Base-by-base conservation (phyloP, 2,329 filamentous ascomycete genomes). In the Penicillium concentricum region DNA sequence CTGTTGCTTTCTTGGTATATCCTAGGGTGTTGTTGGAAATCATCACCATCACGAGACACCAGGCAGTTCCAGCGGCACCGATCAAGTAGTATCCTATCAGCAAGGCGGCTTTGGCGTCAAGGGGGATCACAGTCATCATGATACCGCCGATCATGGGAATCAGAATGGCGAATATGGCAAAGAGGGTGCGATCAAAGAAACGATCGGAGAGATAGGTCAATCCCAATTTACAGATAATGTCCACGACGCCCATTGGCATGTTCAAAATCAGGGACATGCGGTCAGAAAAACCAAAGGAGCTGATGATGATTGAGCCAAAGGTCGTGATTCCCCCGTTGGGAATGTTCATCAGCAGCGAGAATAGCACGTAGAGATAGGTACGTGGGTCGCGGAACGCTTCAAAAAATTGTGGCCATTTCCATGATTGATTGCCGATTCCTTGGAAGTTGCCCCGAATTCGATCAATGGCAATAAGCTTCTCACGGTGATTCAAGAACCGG, bases 21-120 rank as follows among this genome's bases (percentile, higher is more conserved):
- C 67, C 67, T 12, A 67, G 57, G 0, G 63, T 65, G 51, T 69
- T 69, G 41, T 62, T 64, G 2, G 61, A 57, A 13, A 68, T 57
- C 20, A 58, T 53, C 28, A 60, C 57, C 26, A 57, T 56, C 5
- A 65, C 53, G 1, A 66, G 54, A 44, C 66, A 62, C 52, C 60
- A 58, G 5, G 51, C 18, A 58, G 32, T 54, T 45, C 32, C 61
- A 69, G 56, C 72, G 16, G 69, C 72, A 59, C 72, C 71, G 60
- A 72, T 67, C 12, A 74, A 61, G 44, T 75, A 74, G 5, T 75
- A 58, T 9, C 73, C 72, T 9, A 71, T 56, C 63, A 74, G 68
- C 28, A 74, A 69, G 1, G 60, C 69, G 0, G 63, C 65, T 32
- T 74, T 69, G 10, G 59, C 67, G 8, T 58, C 34, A 28, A 37